Conservation (phyloP, 2,329 filamentous ascomycete species). For the Neofusicoccum kwambonambiense region DNA sequence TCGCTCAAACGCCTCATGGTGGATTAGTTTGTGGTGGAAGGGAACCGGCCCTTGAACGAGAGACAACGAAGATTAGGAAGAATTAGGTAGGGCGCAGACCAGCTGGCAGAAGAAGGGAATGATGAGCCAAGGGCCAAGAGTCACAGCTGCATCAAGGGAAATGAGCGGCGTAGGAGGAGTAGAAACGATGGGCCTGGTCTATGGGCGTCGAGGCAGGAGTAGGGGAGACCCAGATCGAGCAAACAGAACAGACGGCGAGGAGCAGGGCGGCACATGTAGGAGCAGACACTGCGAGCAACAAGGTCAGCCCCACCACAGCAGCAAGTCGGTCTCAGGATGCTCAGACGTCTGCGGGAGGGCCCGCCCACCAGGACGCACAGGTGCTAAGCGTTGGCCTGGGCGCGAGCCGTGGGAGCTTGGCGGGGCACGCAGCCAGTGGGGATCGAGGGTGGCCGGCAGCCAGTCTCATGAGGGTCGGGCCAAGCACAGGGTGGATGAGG, state of each 20-base stretch:
- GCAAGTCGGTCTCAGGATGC: background rate
- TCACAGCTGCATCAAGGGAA: conserved; percentile 4
- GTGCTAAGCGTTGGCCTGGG: background rate
- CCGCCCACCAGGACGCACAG: conserved; percentile 23
- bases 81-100: background rate
- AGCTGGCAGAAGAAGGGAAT: conserved; percentile 7
- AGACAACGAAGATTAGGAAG: background rate
- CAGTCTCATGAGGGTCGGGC: conserved; percentile 38
- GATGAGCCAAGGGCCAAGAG: background rate
- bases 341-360: background rate
- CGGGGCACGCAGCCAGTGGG: conserved; percentile 21
- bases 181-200: background rate
- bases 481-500: conserved; percentile 28
- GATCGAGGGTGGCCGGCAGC: conserved; percentile 19
- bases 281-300: background rate
- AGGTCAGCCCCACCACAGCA: background rate
- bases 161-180: background rate
- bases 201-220: too few species aligned
- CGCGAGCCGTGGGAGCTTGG: background rate
- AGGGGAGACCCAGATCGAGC: background rate
- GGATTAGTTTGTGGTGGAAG: background rate
- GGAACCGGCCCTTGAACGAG: conserved; percentile 18
- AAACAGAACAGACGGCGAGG: background rate
- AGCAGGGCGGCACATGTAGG: conserved; percentile 1
- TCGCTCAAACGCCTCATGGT: conserved; percentile 3